Base-by-base conservation (phyloP, 1,139 yeast genomes). In the Taphrina wiesneri region DNA sequence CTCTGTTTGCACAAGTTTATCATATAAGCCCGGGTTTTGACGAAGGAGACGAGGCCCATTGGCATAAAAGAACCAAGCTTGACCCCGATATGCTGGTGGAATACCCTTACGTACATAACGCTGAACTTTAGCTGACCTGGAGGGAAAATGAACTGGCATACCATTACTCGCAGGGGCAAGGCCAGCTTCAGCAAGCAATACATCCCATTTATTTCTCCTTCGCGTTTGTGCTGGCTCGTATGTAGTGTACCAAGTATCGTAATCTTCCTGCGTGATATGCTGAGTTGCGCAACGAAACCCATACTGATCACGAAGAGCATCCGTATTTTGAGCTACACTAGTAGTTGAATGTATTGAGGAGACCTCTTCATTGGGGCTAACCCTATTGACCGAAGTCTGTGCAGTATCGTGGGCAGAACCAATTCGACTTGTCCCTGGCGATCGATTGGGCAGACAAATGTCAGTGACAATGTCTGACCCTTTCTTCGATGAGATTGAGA, bases 1-100 rank as follows among this genome's bases (percentile, higher is more conserved):
- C 70, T 85, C 87, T 70, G 84, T 86, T 25, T 81, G 80, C 46
- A 77, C 70, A 43, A 79, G 79, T 43, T 74, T 72, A 0, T 90
- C 85, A 75, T 91, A 93, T 0, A 89, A 81, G 0, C 96, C 96
- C 13, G 79, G 79, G 70, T 84, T 85, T 32, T 67, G 64, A n/a
- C 52, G 54, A 7, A 72, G 56, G 67, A 90, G 76, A 4, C 66
- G 46, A 13, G 64, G 54, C 2, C 60, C 63, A n/a, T 87, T 86
- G n/a, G 96, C 96, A 75, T 90, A 92, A 78, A 85, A 87, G 80
- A 93, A 93, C 99, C 99, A 93, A 0, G 97, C 97, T 71, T 85
- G 85, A 0, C 98, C 99, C 71, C 99, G 80, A 97, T 97, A 92
- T 74, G 90, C 97, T 0, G 96, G 92, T 0, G 99, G 98, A 9